Evolutionary conservation across 768 basidiomycete species (phyloP), one percentile per base, ranked within the genome.

Genomic region (Amanita pallidorosea): DNA sequence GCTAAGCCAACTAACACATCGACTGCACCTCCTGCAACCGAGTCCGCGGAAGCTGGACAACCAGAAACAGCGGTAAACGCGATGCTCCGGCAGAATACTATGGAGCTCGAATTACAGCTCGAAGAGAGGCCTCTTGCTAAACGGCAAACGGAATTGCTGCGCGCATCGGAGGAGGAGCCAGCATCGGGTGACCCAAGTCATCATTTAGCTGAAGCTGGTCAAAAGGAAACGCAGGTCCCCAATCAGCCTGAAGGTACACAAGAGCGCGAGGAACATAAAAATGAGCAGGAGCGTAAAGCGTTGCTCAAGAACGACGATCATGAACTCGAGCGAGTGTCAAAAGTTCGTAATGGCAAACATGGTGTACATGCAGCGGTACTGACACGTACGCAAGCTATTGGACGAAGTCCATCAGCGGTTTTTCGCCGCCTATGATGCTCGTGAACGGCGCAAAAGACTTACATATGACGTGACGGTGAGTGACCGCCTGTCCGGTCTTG

Each of bases 91-190:
- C 74, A 77, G 56, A 91, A 92, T 53, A 79, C 81, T 5, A 72
- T 86, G 45, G 83, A 82, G 7, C 72, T 93, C 17, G 90, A 92
- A 60, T 84, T 84, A 29, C 87, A 94, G 55, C 74, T 92, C 4
- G 87, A 91, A 60, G 83, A 88, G 55, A 75, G 92, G 33, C 92
- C 92, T 7, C 64, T 95, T 49, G 90, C 88, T 13, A 92, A 86
- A 72, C 82, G 83, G 66, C 90, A 94, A 63, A 88, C 92, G 61
- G 50, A 51, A 27, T 36, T 51, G 20, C 42, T 51, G 9, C 50
- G 23, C 2, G 79, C 80, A 55, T 68, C 87, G 23, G 73, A 83
- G 55, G 73, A 83, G 55, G 80, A 76, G 54, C 73, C 60, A 1
- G 64, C 61, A 35, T 65, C 57, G 25, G 58, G 56, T 56, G 57